Percentiles rank a stretch among this genome's conserved stretches.
Conservation (phyloP, 2,329 filamentous ascomycete genomes). For the Penicillium sp. region DNA sequence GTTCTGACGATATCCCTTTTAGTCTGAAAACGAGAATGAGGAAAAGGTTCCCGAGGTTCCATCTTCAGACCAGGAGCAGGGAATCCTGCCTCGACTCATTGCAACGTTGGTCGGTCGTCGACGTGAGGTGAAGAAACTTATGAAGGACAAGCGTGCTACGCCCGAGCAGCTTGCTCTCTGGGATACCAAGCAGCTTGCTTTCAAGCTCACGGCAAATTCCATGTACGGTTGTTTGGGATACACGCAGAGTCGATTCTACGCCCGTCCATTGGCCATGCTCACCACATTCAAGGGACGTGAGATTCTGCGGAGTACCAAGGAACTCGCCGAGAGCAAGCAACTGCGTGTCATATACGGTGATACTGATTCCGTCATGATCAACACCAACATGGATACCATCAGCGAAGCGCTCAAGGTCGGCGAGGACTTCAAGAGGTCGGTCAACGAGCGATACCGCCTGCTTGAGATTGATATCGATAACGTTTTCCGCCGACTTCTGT, state of each 20-base stretch:
- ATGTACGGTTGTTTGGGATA: conserved; percentile 99
- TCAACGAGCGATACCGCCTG: conserved; percentile 90
- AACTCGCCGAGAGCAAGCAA: conserved; percentile 86
- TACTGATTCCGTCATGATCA: conserved; percentile 99
- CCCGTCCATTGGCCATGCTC: conserved; percentile 88
- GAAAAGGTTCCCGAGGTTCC: conserved; percentile 89
- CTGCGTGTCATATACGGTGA: conserved; percentile 98
- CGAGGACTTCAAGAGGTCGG: conserved; percentile 89
- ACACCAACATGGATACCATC: conserved; percentile 93
- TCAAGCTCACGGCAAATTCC: conserved; percentile 97
- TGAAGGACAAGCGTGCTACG: conserved; percentile 91
- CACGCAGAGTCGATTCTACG: conserved; percentile 95
- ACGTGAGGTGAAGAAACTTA: conserved; percentile 89
- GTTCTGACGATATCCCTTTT: conserved; percentile 17
- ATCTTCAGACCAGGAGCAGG: conserved; percentile 68
- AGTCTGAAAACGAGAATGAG: conserved; percentile 68
- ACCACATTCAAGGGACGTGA: conserved; percentile 97
- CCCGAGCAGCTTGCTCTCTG: conserved; percentile 86
- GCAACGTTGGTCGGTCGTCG: conserved; percentile 85
- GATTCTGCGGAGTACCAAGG: conserved; percentile 94
- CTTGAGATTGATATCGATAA: conserved; percentile 99
- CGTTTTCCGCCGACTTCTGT: conserved; percentile 85
- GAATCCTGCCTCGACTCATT: conserved; percentile 88
- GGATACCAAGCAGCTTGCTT: conserved; percentile 96
- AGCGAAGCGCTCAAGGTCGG: conserved; percentile 88